Conservation (phyloP, 2,329 filamentous ascomycete species). For the Colletotrichum eleusines region DNA sequence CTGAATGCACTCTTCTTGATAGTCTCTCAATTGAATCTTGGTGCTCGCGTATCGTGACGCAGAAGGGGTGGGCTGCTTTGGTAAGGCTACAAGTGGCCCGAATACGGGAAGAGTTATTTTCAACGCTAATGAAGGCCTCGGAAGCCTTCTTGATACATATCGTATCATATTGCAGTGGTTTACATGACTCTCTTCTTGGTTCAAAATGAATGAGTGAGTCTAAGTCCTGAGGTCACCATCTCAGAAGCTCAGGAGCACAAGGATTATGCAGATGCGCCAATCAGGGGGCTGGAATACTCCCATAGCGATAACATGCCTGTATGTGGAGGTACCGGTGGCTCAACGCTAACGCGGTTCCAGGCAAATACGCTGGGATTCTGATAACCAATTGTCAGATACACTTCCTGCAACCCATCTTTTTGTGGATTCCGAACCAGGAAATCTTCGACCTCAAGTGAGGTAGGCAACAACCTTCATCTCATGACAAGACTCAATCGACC, state of each 20-base stretch:
- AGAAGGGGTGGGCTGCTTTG: neutral
- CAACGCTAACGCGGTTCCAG: neutral
- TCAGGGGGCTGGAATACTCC: neutral
- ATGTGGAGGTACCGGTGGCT: neutral
- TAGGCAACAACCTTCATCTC: conserved; percentile 13
- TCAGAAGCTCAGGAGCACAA: conserved; percentile 2
- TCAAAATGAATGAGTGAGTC: neutral
- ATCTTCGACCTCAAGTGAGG: conserved; percentile 21
- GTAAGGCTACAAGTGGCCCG: neutral
- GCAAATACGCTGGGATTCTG: neutral
- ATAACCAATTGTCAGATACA: neutral
- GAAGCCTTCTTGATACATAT: neutral
- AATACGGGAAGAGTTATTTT: neutral
- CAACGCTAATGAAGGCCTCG: neutral
- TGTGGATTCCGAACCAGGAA: conserved; percentile 15
- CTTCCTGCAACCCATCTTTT: neutral
- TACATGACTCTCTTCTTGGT: neutral
- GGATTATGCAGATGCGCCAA: conserved; percentile 6
- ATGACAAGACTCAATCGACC: neutral
- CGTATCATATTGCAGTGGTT: conserved; percentile 18
- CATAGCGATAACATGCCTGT: neutral
- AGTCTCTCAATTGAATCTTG: conserved; percentile 77
- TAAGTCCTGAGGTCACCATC: neutral
- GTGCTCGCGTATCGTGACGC: conserved; percentile 23
- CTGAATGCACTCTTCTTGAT: conserved; percentile 92